These are phyloP conservation scores for Akanthomyces lecanii DNA, from an alignment of 2,329 filamentous ascomycete species.

Conservation along the genomic window DNA sequence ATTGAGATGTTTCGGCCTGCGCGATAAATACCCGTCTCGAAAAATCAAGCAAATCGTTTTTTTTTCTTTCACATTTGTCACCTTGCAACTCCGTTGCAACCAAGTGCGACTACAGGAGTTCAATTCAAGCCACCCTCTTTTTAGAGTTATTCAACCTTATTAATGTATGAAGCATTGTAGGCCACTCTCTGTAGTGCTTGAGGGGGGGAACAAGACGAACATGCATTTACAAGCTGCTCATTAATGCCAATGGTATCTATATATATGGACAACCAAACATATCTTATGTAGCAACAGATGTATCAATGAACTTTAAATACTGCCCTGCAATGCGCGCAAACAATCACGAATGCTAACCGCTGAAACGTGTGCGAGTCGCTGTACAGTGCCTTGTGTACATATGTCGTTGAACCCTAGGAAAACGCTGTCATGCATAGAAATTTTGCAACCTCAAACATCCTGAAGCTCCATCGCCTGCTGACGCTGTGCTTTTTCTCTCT, in stretches of 20 bases:
- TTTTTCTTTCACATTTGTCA: too few species aligned
- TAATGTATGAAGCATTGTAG: neutral
- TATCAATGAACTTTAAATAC: slow-evolving; percentile 1
- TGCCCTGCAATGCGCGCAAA: neutral
- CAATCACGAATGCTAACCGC: neutral
- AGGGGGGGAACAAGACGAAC: neutral
- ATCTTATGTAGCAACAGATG: slow-evolving; percentile 10
- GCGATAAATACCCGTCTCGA: neutral
- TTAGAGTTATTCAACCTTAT: neutral
- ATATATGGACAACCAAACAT: neutral
- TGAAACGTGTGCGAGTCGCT: neutral
- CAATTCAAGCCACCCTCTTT: neutral
- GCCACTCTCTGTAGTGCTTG: neutral
- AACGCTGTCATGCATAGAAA: neutral
- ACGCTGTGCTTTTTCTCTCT: slow-evolving; percentile 1
- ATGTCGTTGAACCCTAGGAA: neutral
- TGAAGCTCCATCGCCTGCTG: neutral
- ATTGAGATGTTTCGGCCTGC: neutral
- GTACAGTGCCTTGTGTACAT: neutral
- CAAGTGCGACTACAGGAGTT: neutral
- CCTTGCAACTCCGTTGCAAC: too few species aligned
- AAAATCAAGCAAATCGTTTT: too few species aligned
- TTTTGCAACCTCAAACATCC: neutral
- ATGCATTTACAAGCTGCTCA: neutral
- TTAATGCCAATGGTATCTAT: neutral